A percentile compares a stretch with the other conserved stretches of the same genome.
Evolutionary conservation across 2,329 filamentous ascomycete species (phyloP).

Genomic region (Alternaria sp.): DNA sequence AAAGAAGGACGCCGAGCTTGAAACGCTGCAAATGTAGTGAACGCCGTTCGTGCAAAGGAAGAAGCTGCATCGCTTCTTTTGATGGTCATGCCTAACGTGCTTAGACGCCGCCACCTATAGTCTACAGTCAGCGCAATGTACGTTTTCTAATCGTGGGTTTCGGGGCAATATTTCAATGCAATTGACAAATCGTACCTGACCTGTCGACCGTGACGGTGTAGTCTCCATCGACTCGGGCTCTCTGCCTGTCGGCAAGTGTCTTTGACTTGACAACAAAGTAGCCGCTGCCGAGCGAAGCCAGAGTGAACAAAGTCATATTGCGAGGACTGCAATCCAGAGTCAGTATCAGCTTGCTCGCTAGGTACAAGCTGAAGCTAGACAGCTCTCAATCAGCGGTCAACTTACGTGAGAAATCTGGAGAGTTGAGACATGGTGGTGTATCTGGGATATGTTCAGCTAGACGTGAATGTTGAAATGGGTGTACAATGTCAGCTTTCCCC

Average conservation of each 20-base stretch:
- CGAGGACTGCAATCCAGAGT: conserved; percentile 31
- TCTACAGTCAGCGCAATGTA: conserved; percentile 1
- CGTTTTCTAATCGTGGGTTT: not conserved
- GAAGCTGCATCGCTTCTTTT: not conserved
- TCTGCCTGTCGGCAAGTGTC: conserved; percentile 34
- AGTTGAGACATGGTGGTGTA: conserved; percentile 33
- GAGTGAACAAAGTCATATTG: conserved; percentile 38
- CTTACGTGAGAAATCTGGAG: conserved; percentile 40
- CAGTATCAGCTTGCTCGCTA: conserved; percentile 21
- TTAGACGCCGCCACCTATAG: conserved; percentile 15
- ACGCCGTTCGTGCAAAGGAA: not conserved
- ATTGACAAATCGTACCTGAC: conserved; percentile 31
- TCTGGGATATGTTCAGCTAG: not conserved
- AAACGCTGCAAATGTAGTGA: not conserved
- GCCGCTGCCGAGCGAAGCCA: conserved; percentile 40
- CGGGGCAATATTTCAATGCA: not conserved
- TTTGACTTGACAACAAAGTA: conserved; percentile 43
- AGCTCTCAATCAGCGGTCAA: not conserved
- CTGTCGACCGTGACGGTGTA: conserved; percentile 46
- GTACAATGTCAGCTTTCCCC: not conserved
- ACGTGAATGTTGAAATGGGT: not conserved
- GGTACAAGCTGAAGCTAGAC: conserved; percentile 2
- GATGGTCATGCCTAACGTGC: not conserved
- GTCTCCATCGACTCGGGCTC: conserved; percentile 37
- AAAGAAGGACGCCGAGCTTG: not conserved